Evolutionary conservation across 495 filamentous ascomycete genomes (phyloP), one percentile per base, ranked within the genome.

Genomic region (Penicillium robsamsonii): DNA sequence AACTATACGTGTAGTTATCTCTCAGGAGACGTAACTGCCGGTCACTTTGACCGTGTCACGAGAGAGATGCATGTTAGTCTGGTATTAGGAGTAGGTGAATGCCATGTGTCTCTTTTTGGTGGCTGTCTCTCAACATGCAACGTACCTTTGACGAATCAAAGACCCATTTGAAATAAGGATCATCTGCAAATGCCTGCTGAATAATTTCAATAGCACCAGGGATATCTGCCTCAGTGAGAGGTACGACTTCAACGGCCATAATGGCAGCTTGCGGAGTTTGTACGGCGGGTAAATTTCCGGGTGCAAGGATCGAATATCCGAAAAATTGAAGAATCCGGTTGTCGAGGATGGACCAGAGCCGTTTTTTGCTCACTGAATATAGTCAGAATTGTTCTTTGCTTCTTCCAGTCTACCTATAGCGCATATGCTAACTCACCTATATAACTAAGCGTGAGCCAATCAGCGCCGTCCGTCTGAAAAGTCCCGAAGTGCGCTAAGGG

Each of bases 101-200:
- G 3, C 5, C 27, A 7, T n/a, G 6, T n/a, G 11, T 7, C 1
- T 15, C 48, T 5, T 43, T 25, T 43, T 6, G 8, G n/a, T 20
- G 15, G 8, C 9, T 17, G 12, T 30, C 27, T n/a, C 17, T 27
- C 8, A 13, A 60, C 64, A 60, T 71, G 76, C 1, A 7, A 59
- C 64, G 59, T 71, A 77, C 82, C 63, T 79, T 82, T 58, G 63
- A 63, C 41, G 66, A 69, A 67, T 81, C 79, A 60, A 79, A 85
- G 1, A 84, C 74, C 84, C 84, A 87, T n/a, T 78, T 69, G 60
- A 80, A 83, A 64, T 88, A 87, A 2, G 84, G 84, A 62, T 87
- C 85, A 10, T 83, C 74, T 3, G 73, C 77, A 64, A 88, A 87
- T 27, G 83, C 84, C 62, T 77, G 67, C 53, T 79, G 78, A 43